Evolutionary conservation across 2,329 filamentous ascomycete species (phyloP).

Genomic region (Sporothrix humicola): DNA sequence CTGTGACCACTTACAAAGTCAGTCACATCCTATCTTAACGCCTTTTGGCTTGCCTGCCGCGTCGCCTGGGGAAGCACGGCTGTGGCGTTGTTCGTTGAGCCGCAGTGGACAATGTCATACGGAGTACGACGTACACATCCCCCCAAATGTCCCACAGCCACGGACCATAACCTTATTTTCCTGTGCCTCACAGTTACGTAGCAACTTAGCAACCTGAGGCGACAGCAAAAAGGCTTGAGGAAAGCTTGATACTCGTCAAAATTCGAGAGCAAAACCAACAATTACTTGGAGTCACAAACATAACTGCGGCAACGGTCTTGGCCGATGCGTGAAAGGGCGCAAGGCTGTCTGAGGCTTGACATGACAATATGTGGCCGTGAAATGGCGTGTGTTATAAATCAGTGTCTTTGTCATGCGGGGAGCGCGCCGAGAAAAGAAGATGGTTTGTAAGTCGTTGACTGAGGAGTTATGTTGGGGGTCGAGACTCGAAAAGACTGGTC

Average conservation of each 20-base stretch:
- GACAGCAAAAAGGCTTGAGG: no score
- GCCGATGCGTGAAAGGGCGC: not conserved
- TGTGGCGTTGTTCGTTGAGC: conserved; percentile 7
- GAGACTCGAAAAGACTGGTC: no score
- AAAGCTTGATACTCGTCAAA: no score
- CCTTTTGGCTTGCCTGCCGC: not conserved
- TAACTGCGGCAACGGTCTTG: not conserved
- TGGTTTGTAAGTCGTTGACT: not conserved
- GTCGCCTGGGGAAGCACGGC: not conserved
- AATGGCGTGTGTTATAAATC: not conserved
- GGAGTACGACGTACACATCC: no score
- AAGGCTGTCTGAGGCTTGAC: not conserved
- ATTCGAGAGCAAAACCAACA: not conserved
- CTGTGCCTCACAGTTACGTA: not conserved
- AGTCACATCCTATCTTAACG: not conserved
- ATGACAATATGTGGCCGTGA: not conserved
- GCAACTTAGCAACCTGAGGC: no score
- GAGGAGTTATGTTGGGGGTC: not conserved
- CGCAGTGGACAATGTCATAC: not conserved
- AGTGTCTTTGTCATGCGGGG: not conserved
- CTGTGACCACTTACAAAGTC: not conserved
- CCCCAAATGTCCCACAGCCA: not conserved
- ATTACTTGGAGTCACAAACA: not conserved
- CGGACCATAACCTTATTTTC: not conserved
- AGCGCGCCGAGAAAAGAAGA: no score